Base-by-base conservation (phyloP, 148 eudicot species). In the Chenopodium formosanum region DNA sequence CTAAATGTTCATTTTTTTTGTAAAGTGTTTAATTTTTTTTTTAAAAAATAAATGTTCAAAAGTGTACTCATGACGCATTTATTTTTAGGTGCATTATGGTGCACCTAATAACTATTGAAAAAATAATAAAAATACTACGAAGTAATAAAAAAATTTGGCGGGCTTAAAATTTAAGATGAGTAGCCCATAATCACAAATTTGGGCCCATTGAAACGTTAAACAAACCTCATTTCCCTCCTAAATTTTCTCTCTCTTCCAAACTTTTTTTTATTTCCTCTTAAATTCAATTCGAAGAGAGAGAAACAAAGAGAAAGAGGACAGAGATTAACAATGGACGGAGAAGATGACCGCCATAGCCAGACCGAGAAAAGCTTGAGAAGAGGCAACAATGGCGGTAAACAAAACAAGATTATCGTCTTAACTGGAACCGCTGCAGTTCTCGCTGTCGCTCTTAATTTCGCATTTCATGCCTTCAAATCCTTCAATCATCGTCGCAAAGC, bases 341-440 rank as follows among this genome's bases (percentile, higher is more conserved):
- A 76, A 1, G 76, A 80, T 72, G 73, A 47, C 32, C 56, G 72
- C 82, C 70, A 60, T 63, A 19, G 52, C 46, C 23, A 70, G 81
- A 69, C 77, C 25, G 74, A 73, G 74, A 80, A 81, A 83, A 75
- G 52, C 48, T 34, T 83, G 66, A 8, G 29, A 67, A 52, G 22
- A 27, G 37, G 31, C 12, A 64, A 34, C 16, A 47, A 77, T 40
- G 27, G 81, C 71, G 78, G 88, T 23, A 86, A 66, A 60, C 76
- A 69, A 25, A 75, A 79, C 50, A 82, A 82, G 68, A 85, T 94
- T 3, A 53, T 96, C 71, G 94, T 92, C 69, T n/a, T 96, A 73
- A 88, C 94, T 76, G 98, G 99, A 46, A 87, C 92, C 64, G 94
- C 95, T 9, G 99, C 95, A 65, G 73, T 94, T 34, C 77, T 91